phyloP scores from a whole-genome alignment of 352 stramenopile species.

The Pythium insidiosum region DNA sequence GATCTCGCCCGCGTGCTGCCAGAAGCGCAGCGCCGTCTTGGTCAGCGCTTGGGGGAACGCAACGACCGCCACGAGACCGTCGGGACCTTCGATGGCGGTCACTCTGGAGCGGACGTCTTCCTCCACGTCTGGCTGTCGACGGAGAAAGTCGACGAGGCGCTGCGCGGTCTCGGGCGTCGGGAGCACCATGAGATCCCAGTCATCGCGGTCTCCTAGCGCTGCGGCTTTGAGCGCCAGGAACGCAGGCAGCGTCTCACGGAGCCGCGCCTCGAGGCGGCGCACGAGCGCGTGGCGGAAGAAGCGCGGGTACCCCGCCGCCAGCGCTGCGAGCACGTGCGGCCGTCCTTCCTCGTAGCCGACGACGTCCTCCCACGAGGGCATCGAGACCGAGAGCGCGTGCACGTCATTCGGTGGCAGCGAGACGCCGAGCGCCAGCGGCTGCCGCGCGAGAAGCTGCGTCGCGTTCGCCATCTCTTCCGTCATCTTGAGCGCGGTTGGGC shows the following conservation, averaged over 20 bases:
- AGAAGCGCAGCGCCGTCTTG: conserved; percentile 76
- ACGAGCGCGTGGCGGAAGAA: conserved; percentile 90
- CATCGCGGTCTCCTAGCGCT: conserved; percentile 6
- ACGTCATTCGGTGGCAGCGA: conserved; percentile 59
- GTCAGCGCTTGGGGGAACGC: conserved; percentile 55
- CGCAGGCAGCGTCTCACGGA: conserved; percentile 15
- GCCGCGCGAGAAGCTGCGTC: conserved; percentile 5
- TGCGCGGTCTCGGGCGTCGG: conserved; percentile 49
- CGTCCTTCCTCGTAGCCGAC: conserved; percentile 89
- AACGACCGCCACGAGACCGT: conserved; percentile 52
- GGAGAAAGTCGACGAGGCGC: conserved; percentile 65
- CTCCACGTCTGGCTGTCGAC: conserved; percentile 13
- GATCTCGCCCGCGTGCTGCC: conserved; percentile 93
- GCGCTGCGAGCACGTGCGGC: conserved; percentile 43
- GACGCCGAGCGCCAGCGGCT: conserved; percentile 47
- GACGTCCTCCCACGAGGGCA: conserved; percentile 78
- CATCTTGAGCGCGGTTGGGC: too few relatives aligned
- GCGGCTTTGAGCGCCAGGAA: conserved; percentile 22
- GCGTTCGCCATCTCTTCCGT: conserved; percentile 6
- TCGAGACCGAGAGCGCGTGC: conserved; percentile 78
- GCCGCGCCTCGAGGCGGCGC: conserved; percentile 37
- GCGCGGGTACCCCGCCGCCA: conserved; percentile 88
- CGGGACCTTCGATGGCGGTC: conserved; percentile 23
- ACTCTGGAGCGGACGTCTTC: conserved; percentile 12
- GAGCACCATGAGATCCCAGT: conserved; percentile 37